A percentile compares a stretch with the other conserved stretches of the same genome.
These are phyloP conservation scores for Puccinia coronata DNA, from an alignment of 1,284 basidiomycete species.

Conservation along the genomic window DNA sequence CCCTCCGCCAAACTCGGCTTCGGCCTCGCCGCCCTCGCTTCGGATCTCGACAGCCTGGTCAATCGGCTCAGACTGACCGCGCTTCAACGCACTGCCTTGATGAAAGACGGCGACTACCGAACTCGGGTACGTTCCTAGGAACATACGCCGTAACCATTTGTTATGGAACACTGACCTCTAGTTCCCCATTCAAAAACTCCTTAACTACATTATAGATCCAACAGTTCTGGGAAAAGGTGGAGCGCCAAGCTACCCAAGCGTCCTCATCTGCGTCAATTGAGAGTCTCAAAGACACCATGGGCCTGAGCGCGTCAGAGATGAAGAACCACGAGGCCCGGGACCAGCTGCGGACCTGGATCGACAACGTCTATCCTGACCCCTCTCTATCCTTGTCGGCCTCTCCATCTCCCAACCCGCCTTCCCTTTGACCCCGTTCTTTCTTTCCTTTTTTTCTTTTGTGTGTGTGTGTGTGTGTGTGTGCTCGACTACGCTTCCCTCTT, in stretches of 20 bases:
- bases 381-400: too few relatives aligned
- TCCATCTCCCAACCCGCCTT: background rate
- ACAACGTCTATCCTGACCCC: constrained; percentile 29
- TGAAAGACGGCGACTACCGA: constrained; percentile 32
- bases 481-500: too few relatives aligned
- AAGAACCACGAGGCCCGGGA: background rate
- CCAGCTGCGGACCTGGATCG: constrained; percentile 28
- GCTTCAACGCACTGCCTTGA: constrained; percentile 36
- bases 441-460: too few relatives aligned
- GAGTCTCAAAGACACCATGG: background rate
- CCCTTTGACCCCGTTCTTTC: background rate
- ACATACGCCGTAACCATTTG: background rate
- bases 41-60: constrained; percentile 30
- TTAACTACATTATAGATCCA: constrained; percentile 10
- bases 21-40: background rate
- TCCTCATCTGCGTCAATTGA: background rate
- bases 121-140: background rate
- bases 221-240: constrained; percentile 26
- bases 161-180: background rate
- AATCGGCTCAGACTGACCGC: constrained; percentile 37
- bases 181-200: too few relatives aligned
- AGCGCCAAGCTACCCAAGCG: constrained; percentile 18
- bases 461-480: too few relatives aligned
- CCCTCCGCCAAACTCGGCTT: constrained; percentile 23
- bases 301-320: background rate